Evolutionary conservation across 352 stramenopile genomes (phyloP), one percentile per base, ranked within the genome.

Genomic region (Pythium phragmitis): DNA sequence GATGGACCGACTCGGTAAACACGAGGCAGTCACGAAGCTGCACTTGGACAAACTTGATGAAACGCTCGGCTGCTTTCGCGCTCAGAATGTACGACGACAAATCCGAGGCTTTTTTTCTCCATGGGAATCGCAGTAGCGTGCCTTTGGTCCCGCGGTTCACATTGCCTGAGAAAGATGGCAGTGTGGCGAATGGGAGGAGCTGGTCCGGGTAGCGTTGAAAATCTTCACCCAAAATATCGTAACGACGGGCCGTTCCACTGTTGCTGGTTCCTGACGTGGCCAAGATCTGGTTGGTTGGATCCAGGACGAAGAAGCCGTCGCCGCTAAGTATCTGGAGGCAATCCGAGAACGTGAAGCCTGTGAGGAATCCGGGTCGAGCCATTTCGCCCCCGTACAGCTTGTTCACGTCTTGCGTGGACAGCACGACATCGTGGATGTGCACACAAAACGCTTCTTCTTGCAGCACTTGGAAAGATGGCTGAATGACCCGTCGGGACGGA

Each of bases 321-420:
- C 80, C 85, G 55, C 79, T 91, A 7, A 93, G 63, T 65, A 93
- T 88, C 58, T 93, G 85, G 65, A 91, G 78, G 60, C 82, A 93
- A 36, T 93, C 81, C 6, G 80, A 82, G n/a, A 79, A 74, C 17
- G 78, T 70, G 57, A 93, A 90, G 0, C 80, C 82, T 14, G 69
- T 79, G 16, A 91, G 65, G 30, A 93, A 67, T 4, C 79, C 84
- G 14, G 72, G 41, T 37, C 77, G 76, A 13, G 79, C 85, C 16
- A 75, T 75, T 33, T 88, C 80, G 37, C 74, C 69, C 13, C 69
- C 66, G 47, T 81, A 90, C 9, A 88, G 62, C 2, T 54, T 58
- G 43, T 84, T 89, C 42, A 93, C 67, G 7, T 87, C 78, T 42
- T 76, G 54, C 16, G 77, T 70, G 17, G 61, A 79, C 34, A 91